These are phyloP conservation scores for Capsella bursapastoris DNA, from an alignment of 345 rosid species.

Conservation along the genomic window DNA sequence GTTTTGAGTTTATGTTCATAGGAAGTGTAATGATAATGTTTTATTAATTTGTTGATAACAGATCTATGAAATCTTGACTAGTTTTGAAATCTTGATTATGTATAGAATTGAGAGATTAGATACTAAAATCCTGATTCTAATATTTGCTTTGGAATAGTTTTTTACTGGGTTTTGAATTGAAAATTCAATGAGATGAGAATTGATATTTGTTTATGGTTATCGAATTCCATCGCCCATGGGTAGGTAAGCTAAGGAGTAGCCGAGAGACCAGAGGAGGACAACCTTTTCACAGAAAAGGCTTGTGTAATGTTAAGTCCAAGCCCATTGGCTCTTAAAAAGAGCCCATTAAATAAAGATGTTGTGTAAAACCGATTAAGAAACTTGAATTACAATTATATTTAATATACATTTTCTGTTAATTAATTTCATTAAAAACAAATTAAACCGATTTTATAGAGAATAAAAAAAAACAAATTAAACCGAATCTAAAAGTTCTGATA, in stretches of 20 bases:
- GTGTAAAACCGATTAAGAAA: no score
- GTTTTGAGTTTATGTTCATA: neutral
- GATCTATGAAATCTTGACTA: neutral
- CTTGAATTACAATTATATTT: no score
- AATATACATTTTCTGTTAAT: no score
- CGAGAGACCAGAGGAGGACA: no score
- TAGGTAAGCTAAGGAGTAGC: neutral
- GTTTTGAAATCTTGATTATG: neutral
- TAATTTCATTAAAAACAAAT: no score
- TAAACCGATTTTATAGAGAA: no score
- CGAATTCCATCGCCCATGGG: neutral
- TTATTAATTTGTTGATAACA: neutral
- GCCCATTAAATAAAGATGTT: neutral
- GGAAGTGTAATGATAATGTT: neutral
- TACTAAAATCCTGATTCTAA: neutral
- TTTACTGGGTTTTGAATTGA: neutral
- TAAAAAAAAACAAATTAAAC: no score
- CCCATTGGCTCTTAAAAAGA: neutral
- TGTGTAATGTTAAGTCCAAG: neutral
- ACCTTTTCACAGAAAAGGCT: neutral
- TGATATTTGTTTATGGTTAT: no score
- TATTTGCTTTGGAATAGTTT: neutral
- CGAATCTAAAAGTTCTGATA: no score
- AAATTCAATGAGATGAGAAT: neutral
- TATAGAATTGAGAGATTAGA: neutral